Conservation (phyloP, 805 yeast species). For the Pichia cephalocereana region DNA sequence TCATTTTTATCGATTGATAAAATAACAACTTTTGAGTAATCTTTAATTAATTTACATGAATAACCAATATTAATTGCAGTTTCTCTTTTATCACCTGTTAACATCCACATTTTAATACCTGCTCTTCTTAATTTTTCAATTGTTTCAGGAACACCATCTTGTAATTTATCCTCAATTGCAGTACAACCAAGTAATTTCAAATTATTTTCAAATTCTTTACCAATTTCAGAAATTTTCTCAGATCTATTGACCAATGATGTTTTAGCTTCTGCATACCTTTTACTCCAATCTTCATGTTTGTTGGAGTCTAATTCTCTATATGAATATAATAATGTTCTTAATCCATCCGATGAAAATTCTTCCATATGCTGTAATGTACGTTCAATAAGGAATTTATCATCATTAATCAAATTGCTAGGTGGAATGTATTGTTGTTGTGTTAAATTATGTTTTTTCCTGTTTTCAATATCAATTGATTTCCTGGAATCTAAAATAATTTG, state of each 20-base stretch:
- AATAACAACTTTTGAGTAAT: conserved; percentile 82
- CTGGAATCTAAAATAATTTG: conserved; percentile 48
- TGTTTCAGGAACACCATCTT: conserved; percentile 93
- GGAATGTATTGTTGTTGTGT: conserved; percentile 33
- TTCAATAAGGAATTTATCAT: conserved; percentile 73
- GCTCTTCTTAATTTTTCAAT: conserved; percentile 89
- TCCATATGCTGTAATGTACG: conserved; percentile 85
- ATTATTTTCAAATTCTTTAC: conserved; percentile 61
- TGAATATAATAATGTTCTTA: conserved; percentile 80
- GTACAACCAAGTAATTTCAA: conserved; percentile 80
- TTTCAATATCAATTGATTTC: conserved; percentile 51
- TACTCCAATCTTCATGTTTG: conserved; percentile 60
- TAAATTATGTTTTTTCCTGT: conserved; percentile 39
- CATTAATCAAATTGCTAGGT: conserved; percentile 48
- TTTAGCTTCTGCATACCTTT: conserved; percentile 63
- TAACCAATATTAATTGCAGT: conserved; percentile 97
- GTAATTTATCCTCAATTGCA: conserved; percentile 94
- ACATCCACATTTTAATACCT: conserved; percentile 94
- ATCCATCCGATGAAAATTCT: conserved; percentile 90
- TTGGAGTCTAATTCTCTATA: conserved; percentile 56
- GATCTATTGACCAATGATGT: conserved; percentile 64
- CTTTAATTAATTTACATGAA: conserved; percentile 87
- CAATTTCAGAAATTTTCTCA: conserved; percentile 57
- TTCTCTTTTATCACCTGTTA: conserved; percentile 96
- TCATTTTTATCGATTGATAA: conserved; percentile 24